Base-by-base conservation (phyloP, 208 protist genomes). In the Trypanosoma mega region DNA sequence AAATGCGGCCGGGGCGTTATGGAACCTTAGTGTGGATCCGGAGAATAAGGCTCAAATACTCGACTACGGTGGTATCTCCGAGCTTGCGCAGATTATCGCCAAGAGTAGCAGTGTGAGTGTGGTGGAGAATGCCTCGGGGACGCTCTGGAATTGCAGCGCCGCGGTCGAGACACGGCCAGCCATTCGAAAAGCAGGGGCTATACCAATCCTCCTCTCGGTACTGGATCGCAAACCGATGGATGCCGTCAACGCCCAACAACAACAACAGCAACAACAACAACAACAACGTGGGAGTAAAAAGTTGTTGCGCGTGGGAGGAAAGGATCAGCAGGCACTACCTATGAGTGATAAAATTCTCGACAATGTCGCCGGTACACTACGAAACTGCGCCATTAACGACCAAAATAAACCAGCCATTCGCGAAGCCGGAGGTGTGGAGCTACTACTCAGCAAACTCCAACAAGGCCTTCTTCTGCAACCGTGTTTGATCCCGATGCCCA, bases 351-450 rank as follows among this genome's bases (percentile, higher is more conserved):
- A 93, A 45, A 86, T 96, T 47, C 63, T 91, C 26, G 91, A 97
- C 59, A 97, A 97, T 68, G 80, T 89, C 20, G 82, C 85, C 2
- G 91, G 91, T 24, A 92, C 81, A 43, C 63, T 97, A 27, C 85
- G 93, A 29, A 97, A 97, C 72, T 97, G 91, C 76, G 89, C 83
- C 58, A 91, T 96, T 49, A 95, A 96, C 54, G 93, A 97, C 61
- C 83, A 94, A 64, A 96, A 94, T 63, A 97, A 97, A 57, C 74
- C 82, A 14, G 83, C 76, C 18, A 85, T 96, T 51, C 74, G 76
- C 37, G 87, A 97, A 29, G 82, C 85, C 14, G 81, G 87, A 46
- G 87, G 92, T 2, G 76, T 97, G 11, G 82, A 93, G 55, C 58
- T 96, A 31, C 54, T 97, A 8, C 65, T 97, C 27, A 37, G 60